Conservation (phyloP, 441 rosid genomes). For the Viola pubescens region DNA sequence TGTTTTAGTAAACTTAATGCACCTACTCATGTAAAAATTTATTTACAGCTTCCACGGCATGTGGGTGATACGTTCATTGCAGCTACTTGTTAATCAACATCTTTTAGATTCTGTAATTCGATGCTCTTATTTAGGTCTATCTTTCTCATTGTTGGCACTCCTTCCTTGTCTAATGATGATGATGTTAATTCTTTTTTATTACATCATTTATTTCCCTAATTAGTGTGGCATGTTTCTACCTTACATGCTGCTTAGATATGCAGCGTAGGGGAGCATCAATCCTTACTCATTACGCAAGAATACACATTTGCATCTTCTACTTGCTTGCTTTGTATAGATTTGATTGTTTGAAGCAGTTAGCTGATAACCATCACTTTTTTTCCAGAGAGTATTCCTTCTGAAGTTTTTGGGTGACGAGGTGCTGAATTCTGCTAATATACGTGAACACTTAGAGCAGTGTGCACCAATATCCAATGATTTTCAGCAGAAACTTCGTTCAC, state of each 20-base stretch:
- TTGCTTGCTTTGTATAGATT: neutral
- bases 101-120: too few relatives aligned
- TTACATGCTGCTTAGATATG: neutral
- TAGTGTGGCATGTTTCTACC: neutral
- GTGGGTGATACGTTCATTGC: too few relatives aligned
- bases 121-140: too few relatives aligned
- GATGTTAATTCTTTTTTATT: too few relatives aligned
- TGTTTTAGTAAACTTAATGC: slow-evolving; percentile 15
- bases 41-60: too few relatives aligned
- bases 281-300: neutral
- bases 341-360: neutral
- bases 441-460: slow-evolving; percentile 48
- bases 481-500: slow-evolving; percentile 41
- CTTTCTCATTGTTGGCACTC: too few relatives aligned
- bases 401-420: slow-evolving; percentile 48
- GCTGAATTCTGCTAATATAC: slow-evolving; percentile 33
- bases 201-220: too few relatives aligned
- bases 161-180: too few relatives aligned
- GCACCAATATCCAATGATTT: slow-evolving; percentile 33
- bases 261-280: neutral
- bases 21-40: neutral
- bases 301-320: neutral
- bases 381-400: slow-evolving; percentile 45
- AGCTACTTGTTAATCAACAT: too few relatives aligned
- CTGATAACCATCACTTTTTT: neutral